Evolutionary conservation across 306 rosid genomes (phyloP), one percentile per base, ranked within the genome.

Genomic region (Betula pendula): DNA sequence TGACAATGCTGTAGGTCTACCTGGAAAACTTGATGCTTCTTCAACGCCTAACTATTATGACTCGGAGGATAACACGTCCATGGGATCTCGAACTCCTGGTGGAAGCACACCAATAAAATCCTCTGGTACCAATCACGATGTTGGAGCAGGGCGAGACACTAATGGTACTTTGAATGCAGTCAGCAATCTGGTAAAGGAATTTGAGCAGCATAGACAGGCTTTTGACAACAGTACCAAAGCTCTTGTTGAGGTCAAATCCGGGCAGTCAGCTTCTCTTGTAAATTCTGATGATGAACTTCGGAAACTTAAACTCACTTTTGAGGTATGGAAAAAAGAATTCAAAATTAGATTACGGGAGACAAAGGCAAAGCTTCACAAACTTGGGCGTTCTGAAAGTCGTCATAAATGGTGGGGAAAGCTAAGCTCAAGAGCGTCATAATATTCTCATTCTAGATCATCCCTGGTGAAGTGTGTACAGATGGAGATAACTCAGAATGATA

Each of bases 241-340:
- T 75, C 68, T 93, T 68, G 79, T 77, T 15, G 91, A 81, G 70
- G 81, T 81, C 70, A 90, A 72, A 87, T 42, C 88, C 8, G 91
- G 88, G 11, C 88, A 83, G n/a, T 60, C 86, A 8, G 69, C 72
- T 43, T 67, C 75, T 4, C 70, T 48, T 60, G 3, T 52, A 17
- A 87, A 85, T 77, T 67, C 93, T 4, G 80, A 81, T 29, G 97
- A 87, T 9, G 98, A 96, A 50, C 79, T 89, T 62, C 77, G 88
- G 49, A 91, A 79, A 82, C 90, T 96, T 71, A 91, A 85, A 77
- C 81, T 74, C 45, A 84, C 76, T 60, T 96, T 96, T 31, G 92
- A 91, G 79, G 82, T 67, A 38, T 96, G 99, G 99, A 96, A 91
- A 85, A 96, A 89, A 81, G 99, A 96, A 49, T 96, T 89, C 86